Evolutionary conservation across 768 basidiomycete genomes (phyloP).

Genomic region (Kwoniella bestiolae): DNA sequence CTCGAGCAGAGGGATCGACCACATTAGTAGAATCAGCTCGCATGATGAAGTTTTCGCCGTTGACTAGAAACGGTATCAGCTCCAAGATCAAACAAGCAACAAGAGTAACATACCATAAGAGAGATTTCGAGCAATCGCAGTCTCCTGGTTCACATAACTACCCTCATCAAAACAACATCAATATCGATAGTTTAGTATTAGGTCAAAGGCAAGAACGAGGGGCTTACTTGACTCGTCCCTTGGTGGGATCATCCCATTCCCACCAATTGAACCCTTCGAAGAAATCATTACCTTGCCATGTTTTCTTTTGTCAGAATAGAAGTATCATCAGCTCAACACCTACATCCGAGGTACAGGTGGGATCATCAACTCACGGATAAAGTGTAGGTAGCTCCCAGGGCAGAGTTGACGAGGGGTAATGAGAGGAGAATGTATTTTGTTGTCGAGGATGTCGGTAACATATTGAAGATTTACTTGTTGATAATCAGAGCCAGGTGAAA

Average conservation of each 20-base stretch:
- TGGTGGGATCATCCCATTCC: constrained; percentile 26
- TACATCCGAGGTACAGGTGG: neutral
- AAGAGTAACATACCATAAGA: constrained; percentile 13
- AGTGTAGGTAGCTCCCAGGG: constrained; percentile 6
- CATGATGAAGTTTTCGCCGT: constrained; percentile 21
- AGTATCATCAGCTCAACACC: neutral
- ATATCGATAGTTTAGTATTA: neutral
- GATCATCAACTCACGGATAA: constrained; percentile 2
- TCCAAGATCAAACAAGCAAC: neutral
- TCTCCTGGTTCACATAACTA: constrained; percentile 21
- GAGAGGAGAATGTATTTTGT: neutral
- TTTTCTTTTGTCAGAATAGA: neutral
- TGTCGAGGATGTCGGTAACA: neutral
- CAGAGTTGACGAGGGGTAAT: constrained; percentile 4
- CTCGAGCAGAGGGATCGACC: constrained; percentile 14
- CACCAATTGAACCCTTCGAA: constrained; percentile 20
- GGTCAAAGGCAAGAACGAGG: neutral
- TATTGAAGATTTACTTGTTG: neutral
- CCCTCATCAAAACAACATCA: neutral
- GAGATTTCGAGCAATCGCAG: constrained; percentile 8
- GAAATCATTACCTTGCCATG: constrained; percentile 23
- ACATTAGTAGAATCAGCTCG: constrained; percentile 16
- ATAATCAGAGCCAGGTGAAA: neutral
- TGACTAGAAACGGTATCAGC: too few species aligned
- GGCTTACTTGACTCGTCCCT: constrained; percentile 24